Percentiles rank a stretch among this genome's conserved stretches.
phyloP scores from a whole-genome alignment of 2,329 filamentous ascomycete genomes.

The Lithohypha guttulata region DNA sequence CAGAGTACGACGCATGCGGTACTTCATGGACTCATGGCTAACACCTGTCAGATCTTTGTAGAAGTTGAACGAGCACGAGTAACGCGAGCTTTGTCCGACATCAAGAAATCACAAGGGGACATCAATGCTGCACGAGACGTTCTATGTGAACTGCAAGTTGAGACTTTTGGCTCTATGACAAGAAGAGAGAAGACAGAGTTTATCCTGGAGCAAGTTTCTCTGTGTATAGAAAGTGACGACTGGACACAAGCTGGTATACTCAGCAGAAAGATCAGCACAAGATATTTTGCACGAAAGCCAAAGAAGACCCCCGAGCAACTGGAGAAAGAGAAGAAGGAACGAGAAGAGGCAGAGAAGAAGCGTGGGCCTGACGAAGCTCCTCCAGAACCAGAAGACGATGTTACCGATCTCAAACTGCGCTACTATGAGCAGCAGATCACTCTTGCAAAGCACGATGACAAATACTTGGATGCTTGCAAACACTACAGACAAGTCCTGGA shows the following conservation, averaged over 20 bases:
- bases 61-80: conserved; percentile 95
- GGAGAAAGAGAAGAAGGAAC: conserved; percentile 80
- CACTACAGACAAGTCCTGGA: conserved; percentile 94
- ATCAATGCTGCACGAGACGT: conserved; percentile 82
- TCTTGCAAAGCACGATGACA: conserved; percentile 90
- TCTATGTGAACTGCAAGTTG: conserved; percentile 92
- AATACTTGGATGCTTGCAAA: conserved; percentile 96
- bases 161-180: conserved; percentile 98
- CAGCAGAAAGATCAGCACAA: conserved; percentile 91
- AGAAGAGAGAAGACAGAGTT: conserved; percentile 97
- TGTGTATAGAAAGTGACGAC: conserved; percentile 91
- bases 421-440: conserved; percentile 98
- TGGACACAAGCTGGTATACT: conserved; percentile 94
- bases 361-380: conserved; percentile 66
- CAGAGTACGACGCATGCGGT: conserved; percentile 63
- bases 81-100: conserved; percentile 88
- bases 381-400: conserved; percentile 66
- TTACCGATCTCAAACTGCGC: conserved; percentile 86
- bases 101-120: conserved; percentile 94
- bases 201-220: conserved; percentile 83
- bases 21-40: neutral
- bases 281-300: conserved; percentile 78
- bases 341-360: conserved; percentile 71
- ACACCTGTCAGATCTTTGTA: conserved; percentile 66
- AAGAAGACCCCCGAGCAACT: conserved; percentile 84